These are phyloP conservation scores for Durio zibethinus DNA, from an alignment of 345 rosid species.

Conservation along the genomic window DNA sequence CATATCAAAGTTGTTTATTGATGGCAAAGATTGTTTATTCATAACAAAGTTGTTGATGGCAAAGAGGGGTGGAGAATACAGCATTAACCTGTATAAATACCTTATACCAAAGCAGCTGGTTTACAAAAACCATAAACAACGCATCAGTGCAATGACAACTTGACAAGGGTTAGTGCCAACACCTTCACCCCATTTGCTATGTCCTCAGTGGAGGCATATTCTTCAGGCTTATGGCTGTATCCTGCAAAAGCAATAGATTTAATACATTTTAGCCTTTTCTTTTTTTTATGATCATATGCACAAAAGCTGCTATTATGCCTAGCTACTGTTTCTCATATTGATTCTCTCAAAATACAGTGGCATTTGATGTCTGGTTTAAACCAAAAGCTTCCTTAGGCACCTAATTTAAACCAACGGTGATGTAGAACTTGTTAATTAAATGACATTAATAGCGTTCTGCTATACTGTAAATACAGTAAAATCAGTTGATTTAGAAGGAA, in stretches of 20 bases:
- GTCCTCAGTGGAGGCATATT: conserved; percentile 58
- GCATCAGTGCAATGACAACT: conserved; percentile 50
- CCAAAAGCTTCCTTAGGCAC: neutral
- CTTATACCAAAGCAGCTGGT: neutral
- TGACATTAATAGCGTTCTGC: neutral
- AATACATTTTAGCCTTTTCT: neutral
- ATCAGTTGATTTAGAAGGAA: neutral
- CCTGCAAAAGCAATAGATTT: conserved; percentile 47
- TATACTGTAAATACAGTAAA: neutral
- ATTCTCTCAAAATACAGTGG: neutral
- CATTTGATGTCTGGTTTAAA: neutral
- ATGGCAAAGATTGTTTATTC: neutral
- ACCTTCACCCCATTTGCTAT: conserved; percentile 81
- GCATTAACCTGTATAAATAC: neutral
- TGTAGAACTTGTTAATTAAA: neutral
- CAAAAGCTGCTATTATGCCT: neutral
- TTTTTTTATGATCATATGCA: neutral
- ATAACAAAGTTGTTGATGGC: neutral
- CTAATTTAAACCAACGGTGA: neutral
- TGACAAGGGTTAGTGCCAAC: conserved; percentile 69
- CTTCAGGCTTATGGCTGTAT: conserved; percentile 96
- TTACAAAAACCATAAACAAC: neutral
- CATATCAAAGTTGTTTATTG: neutral
- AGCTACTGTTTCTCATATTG: neutral
- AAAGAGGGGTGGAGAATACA: neutral